Base-by-base conservation (phyloP, 352 stramenopile genomes). In the Globisporangium nodosum region DNA sequence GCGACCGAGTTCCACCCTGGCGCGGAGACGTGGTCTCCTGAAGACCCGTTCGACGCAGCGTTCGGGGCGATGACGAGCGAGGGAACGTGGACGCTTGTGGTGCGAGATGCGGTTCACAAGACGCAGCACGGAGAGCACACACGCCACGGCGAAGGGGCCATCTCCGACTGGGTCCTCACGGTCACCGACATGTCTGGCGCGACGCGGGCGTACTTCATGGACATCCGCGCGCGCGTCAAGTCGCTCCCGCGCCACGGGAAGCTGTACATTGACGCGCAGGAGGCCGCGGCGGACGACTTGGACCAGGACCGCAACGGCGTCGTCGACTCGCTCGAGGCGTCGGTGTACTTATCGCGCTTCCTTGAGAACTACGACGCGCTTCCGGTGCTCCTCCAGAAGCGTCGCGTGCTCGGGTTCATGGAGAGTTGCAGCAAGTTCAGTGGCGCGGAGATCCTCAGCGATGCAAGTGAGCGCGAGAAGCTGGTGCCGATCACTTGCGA, bases 131-230 rank as follows among this genome's bases (percentile, higher is more conserved):
- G 40, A 1, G 58, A n/a, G 5, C 46, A 31, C 5, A 50, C 30
- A 0, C 65, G 61, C 37, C 63, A 83, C 40, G 76, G 69, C 5
- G 66, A 70, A 2, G 85, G 85, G 1, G 79, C 65, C 1, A 71
- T 95, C 18, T 90, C 81, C 3, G 85, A 92, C 58, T 95, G 81
- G 81, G 60, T 80, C 27, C 50, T 95, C 3, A 55, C 74, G 5
- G 52, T 95, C 33, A 93, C 79, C 0, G 87, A 88, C 57, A 56
- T 77, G 50, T 80, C 79, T 1, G 79, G 78, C 20, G 71, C 76
- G 18, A 80, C 71, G 1, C 58, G 40, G 0, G 57, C 63, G 21
- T 90, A 91, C 59, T 86, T 78, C 50, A 85, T 91, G 76, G 79
- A 92, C 46, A 71, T 91, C 6, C 69, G 68, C 15, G 81, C 78